These are phyloP conservation scores for Pilasporangium apinafurcum DNA, from an alignment of 352 stramenopile species.

Conservation along the genomic window DNA sequence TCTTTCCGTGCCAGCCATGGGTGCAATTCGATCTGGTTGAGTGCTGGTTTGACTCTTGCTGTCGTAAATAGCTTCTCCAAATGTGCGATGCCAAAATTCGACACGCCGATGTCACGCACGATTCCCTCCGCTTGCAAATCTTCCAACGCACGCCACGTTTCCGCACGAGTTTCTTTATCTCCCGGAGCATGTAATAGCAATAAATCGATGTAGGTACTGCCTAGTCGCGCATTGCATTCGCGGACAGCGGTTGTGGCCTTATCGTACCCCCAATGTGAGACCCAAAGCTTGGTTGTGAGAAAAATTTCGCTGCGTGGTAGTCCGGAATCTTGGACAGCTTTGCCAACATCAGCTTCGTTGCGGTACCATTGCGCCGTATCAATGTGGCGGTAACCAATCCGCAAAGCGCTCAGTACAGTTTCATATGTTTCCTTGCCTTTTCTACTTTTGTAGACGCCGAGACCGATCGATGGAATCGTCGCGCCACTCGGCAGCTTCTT, in stretches of 20 bases:
- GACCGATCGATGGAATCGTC: constrained; percentile 12
- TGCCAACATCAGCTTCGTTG: constrained; percentile 66
- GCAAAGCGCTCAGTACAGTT: constrained; percentile 17
- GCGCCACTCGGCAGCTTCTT: constrained; percentile 10
- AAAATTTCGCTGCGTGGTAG: constrained; percentile 59
- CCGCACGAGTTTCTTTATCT: constrained; percentile 15
- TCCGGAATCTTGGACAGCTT: constrained; percentile 36
- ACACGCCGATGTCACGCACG: constrained; percentile 66
- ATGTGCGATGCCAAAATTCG: constrained; percentile 68
- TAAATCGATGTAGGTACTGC: constrained; percentile 46
- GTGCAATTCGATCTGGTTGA: constrained; percentile 57
- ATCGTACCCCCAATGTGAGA: constrained; percentile 43
- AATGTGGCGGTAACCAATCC: constrained; percentile 63
- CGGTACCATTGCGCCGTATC: constrained; percentile 68
- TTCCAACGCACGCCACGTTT: constrained; percentile 23
- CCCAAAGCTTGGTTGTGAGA: constrained; percentile 59
- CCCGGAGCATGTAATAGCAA: constrained; percentile 59
- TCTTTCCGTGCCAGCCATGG: constrained; percentile 36
- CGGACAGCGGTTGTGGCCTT: constrained; percentile 27
- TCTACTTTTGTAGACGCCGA: constrained; percentile 17
- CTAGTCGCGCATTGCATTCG: constrained; percentile 26
- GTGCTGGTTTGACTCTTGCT: constrained; percentile 19
- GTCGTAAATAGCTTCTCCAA: constrained; percentile 51
- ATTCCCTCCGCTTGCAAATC: constrained; percentile 23
- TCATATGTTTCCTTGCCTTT: constrained; percentile 15